Base-by-base conservation (phyloP, 2,329 filamentous ascomycete genomes). In the Blumeria hordei region DNA sequence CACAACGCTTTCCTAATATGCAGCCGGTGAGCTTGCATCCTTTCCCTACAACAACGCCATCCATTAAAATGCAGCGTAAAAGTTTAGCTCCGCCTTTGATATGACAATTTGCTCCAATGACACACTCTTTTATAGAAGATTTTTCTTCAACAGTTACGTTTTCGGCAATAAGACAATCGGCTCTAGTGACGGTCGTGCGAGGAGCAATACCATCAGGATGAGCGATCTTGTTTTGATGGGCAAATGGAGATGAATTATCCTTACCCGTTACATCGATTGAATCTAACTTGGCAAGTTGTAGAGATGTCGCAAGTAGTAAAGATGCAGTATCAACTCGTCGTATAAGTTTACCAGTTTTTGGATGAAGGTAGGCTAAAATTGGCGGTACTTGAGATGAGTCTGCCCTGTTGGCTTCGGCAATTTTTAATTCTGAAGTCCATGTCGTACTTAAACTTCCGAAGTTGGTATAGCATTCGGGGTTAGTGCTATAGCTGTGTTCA, bases 121-220 rank as follows among this genome's bases (percentile, higher is more conserved):
- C 86, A 39, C 75, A 83, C 67, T 94, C 87, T 67, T 94, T 95
- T 69, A 98, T 84, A n/a, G 88, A 83, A 28, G 80, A 82, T 66
- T 90, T 90, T 62, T 90, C 85, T 64, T 90, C 85, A 0, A 96
- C 80, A 0, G 81, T 87, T 43, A 93, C 87, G 63, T 95, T 95
- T 56, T 90, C 85, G 0, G 79, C 90, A 39, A 96, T 77, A 2
- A 96, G 74, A 60, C 80, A 85, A 69, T 95, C 90, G 50, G 78
- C 74, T 61, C 82, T 78, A 18, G 85, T 88, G 55, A 96, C 84
- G 3, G 86, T 92, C 50, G 84, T 88, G 54, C 82, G 80, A 36
- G 78, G 73, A 55, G 88, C 86, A 36, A 96, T 80, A 28, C 83
- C 83, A 55, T 87, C 82, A 0, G 86, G 85, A 63, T 92, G 85